These are phyloP conservation scores for Thinopyrum elongatum DNA, from an alignment of 176 grass and related monocot genomes.

Conservation along the genomic window DNA sequence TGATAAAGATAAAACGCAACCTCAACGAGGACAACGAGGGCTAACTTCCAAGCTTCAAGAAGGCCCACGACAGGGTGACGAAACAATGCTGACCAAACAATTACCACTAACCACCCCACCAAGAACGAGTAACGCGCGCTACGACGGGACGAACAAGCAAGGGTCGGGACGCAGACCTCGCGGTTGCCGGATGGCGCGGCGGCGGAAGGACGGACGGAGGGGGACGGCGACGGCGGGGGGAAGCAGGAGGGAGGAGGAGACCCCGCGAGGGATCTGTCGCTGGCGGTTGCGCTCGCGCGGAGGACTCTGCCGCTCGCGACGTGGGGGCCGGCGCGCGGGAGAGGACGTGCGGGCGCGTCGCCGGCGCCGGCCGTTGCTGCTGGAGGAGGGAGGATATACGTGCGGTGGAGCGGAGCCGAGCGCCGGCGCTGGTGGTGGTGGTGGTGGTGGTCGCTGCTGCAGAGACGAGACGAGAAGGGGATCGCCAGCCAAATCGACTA, in stretches of 20 bases:
- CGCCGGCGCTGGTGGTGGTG: conserved; percentile 5
- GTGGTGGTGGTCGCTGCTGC: conserved; percentile 8
- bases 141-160: background rate
- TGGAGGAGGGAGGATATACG: conserved; percentile 11
- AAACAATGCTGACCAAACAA: conserved; percentile 5
- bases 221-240: background rate
- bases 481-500: conserved; percentile 16
- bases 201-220: background rate
- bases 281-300: background rate
- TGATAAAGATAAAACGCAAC: background rate
- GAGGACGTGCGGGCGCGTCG: background rate
- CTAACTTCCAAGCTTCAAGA: background rate
- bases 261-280: background rate
- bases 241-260: background rate
- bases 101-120: background rate
- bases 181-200: background rate
- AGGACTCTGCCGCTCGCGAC: background rate
- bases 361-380: background rate
- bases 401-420: background rate
- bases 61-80: background rate
- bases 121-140: background rate
- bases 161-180: background rate
- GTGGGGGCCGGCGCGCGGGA: background rate
- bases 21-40: background rate
- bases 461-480: conserved; percentile 20